These are phyloP conservation scores for Cyberlindnera veronae DNA, from an alignment of 805 yeast species.

Conservation along the genomic window DNA sequence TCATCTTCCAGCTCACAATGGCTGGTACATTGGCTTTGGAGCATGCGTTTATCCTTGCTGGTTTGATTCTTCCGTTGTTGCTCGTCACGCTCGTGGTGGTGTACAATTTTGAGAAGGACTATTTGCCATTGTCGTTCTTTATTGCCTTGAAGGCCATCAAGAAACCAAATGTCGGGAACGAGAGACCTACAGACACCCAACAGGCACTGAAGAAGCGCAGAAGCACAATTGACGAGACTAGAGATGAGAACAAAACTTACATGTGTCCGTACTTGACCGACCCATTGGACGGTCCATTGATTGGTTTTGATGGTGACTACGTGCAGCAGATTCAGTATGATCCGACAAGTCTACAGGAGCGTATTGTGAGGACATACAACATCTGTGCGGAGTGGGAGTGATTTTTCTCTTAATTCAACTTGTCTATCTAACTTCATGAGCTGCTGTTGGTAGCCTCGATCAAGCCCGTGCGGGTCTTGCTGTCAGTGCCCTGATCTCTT, in stretches of 20 bases:
- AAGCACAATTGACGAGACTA: slow-evolving; percentile 27
- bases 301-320: slow-evolving; percentile 39
- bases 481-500: slow-evolving; percentile 7
- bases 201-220: slow-evolving; percentile 18
- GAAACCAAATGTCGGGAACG: slow-evolving; percentile 2
- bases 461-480: too few relatives aligned
- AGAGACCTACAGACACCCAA: too few relatives aligned
- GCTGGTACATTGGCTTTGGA: slow-evolving; percentile 86
- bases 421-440: too few relatives aligned
- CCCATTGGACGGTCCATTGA: slow-evolving; percentile 81
- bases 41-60: slow-evolving; percentile 71
- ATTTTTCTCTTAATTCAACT: slow-evolving; percentile 1
- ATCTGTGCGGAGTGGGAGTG: slow-evolving; percentile 28
- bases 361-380: slow-evolving; percentile 21
- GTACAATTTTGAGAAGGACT: slow-evolving; percentile 80
- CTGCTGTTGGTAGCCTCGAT: too few relatives aligned
- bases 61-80: slow-evolving; percentile 74
- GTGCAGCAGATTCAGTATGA: slow-evolving; percentile 25
- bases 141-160: slow-evolving; percentile 80
- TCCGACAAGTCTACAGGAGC: slow-evolving; percentile 19
- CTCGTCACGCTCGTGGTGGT: slow-evolving; percentile 58
- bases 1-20: slow-evolving; percentile 87
- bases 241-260: slow-evolving; percentile 47
- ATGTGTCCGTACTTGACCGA: slow-evolving; percentile 72
- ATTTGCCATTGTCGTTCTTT: slow-evolving; percentile 76